Conservation (phyloP, 2,329 filamentous ascomycete genomes). For the Monosporascus sp. region DNA sequence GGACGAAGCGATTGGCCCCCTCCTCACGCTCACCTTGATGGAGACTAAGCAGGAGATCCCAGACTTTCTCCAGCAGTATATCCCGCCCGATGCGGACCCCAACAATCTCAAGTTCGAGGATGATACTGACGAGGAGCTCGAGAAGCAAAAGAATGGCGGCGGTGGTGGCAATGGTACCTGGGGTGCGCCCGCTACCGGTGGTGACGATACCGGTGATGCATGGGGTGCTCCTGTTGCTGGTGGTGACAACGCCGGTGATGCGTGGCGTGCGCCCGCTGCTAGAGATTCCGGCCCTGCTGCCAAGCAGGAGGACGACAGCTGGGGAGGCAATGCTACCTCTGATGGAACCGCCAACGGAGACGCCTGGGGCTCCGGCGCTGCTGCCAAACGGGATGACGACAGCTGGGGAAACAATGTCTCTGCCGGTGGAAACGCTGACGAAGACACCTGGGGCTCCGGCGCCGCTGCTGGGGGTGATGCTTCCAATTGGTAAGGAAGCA, state of each 20-base stretch:
- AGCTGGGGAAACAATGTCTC: background rate
- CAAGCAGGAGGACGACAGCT: background rate
- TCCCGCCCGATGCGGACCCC: constrained; percentile 49
- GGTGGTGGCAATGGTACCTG: constrained; percentile 7
- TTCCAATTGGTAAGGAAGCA: background rate
- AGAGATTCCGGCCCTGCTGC: background rate
- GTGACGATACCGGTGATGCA: background rate
- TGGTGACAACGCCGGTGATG: constrained; percentile 2
- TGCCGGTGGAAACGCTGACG: background rate
- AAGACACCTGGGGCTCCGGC: background rate
- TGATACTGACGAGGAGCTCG: constrained; percentile 46
- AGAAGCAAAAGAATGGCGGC: constrained; percentile 21
- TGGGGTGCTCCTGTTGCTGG: background rate
- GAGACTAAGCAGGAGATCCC: constrained; percentile 76
- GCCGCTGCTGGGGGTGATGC: background rate
- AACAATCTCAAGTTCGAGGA: constrained; percentile 49
- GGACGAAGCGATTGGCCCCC: constrained; percentile 66
- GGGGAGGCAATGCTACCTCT: background rate
- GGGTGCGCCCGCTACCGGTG: background rate
- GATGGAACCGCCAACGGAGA: background rate
- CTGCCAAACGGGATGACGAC: background rate
- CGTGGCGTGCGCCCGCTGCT: background rate
- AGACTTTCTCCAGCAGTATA: constrained; percentile 66
- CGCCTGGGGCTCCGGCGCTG: background rate
- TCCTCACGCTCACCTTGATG: constrained; percentile 73